Evolutionary conservation across 441 rosid species (phyloP), one percentile per base, ranked within the genome.

Genomic region (Hura crepitans): DNA sequence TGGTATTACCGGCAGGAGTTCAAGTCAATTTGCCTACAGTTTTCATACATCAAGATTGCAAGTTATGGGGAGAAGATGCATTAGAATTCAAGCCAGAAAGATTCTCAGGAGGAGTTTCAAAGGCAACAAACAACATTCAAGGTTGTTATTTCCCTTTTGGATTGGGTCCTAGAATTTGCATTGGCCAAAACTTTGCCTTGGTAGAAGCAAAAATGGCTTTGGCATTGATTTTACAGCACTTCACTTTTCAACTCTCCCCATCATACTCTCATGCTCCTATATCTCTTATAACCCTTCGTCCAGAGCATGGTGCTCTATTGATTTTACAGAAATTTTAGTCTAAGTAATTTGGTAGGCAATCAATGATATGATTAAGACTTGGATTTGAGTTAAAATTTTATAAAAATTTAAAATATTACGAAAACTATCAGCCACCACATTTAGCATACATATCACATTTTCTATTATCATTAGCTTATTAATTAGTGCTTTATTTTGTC

Each of bases 41-140:
- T 27, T 62, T 80, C 27, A 72, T 86, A 15, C 88, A 84, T 27
- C 80, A 62, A 39, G 88, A 84, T 69, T 78, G 68, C 47, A 80
- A 79, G 35, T 75, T 78, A 18, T 84, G 88, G 88, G 90, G 88
- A 5, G 76, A 81, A 1, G 86, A 82, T 65, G 90, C 82, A 23
- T 65, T 66, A 10, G 74, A 81, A 74, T 86, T 84, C 65, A 86
- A 81, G 25, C 90, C 86, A 1, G 81, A 82, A 74, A 84, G 90
- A 65, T 86, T 86, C 45, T 64, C 70, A 0, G 73, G 76, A 27
- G 88, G 88, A 0, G 75, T 82, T 11, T 79, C 83, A 14, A 70
- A 51, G 59, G 55, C 66, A 27, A 35, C 70, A 12, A 71, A 76
- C 35, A 28, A 23, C 17, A 50, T 25, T 66, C 62, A 46, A 50